Evolutionary conservation across 768 basidiomycete genomes (phyloP).

Genomic region (Suillus luteus): DNA sequence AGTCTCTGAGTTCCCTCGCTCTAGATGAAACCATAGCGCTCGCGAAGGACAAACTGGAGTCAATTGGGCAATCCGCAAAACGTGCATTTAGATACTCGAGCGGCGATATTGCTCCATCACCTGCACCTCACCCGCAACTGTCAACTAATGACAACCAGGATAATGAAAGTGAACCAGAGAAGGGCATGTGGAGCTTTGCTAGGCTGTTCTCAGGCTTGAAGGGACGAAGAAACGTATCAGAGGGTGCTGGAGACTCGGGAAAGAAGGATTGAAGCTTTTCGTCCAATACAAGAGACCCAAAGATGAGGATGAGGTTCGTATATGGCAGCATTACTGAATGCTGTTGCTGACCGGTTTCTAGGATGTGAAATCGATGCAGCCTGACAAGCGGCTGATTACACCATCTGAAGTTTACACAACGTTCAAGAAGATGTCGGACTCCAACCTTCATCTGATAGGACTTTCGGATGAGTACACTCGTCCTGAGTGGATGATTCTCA

Average conservation of each 20-base stretch:
- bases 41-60: conserved; percentile 43
- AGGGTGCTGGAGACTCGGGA: conserved; percentile 46
- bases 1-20: conserved; percentile 53
- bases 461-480: conserved; percentile 95
- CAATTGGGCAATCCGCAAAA: conserved; percentile 50
- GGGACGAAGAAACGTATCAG: conserved; percentile 38
- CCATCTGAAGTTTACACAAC: conserved; percentile 90
- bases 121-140: conserved; percentile 31
- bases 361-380: conserved; percentile 81
- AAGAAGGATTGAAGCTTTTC: conserved; percentile 94
- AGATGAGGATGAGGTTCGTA: conserved; percentile 89
- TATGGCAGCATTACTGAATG: conserved; percentile 8
- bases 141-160: conserved; percentile 33
- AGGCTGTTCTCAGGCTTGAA: conserved; percentile 70
- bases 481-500: conserved; percentile 99
- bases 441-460: conserved; percentile 86
- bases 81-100: conserved; percentile 71
- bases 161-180: conserved; percentile 32
- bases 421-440: conserved; percentile 93
- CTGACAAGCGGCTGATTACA: conserved; percentile 80
- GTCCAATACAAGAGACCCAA: conserved; percentile 94
- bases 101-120: conserved; percentile 55
- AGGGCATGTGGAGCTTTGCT: conserved; percentile 54
- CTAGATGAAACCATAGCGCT: conserved; percentile 54
- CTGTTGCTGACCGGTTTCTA: conserved; percentile 33